phyloP scores from a whole-genome alignment of 306 rosid genomes.

The Spatholobus suberectus region DNA sequence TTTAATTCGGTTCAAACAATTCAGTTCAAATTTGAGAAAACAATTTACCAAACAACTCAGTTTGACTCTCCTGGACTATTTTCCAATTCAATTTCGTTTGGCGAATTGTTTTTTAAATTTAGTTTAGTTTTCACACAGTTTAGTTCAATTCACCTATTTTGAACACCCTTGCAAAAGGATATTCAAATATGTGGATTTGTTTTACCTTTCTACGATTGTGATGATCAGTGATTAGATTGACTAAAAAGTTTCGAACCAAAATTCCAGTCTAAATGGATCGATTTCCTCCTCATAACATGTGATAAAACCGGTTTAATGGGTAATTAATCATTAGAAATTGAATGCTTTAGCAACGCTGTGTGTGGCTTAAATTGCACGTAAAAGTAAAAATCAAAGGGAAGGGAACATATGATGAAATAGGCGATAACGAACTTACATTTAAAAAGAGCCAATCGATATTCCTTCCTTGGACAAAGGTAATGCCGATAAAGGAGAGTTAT shows the following conservation, averaged over 20 bases:
- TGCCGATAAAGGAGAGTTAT: slow-evolving; percentile 13
- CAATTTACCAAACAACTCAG: too few relatives aligned
- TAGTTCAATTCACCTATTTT: too few relatives aligned
- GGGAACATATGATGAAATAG: slow-evolving; percentile 19
- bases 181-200: neutral
- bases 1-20: too few relatives aligned
- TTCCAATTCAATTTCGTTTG: too few relatives aligned
- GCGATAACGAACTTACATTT: slow-evolving; percentile 32
- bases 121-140: too few relatives aligned
- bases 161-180: too few relatives aligned
- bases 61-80: too few relatives aligned
- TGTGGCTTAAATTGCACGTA: slow-evolving; percentile 43
- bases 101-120: too few relatives aligned
- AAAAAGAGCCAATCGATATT: slow-evolving; percentile 19
- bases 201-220: slow-evolving; percentile 3
- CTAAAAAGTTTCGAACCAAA: neutral
- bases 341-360: slow-evolving; percentile 4
- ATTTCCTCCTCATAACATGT: slow-evolving; percentile 25
- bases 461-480: slow-evolving; percentile 17
- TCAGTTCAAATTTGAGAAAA: too few relatives aligned
- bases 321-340: slow-evolving; percentile 32
- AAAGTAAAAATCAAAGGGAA: slow-evolving; percentile 27
- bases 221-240: slow-evolving; percentile 26
- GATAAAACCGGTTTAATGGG: neutral
- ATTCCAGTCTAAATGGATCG: neutral